phyloP scores from a whole-genome alignment of 208 protist genomes.

The Trichomonas tenax region DNA sequence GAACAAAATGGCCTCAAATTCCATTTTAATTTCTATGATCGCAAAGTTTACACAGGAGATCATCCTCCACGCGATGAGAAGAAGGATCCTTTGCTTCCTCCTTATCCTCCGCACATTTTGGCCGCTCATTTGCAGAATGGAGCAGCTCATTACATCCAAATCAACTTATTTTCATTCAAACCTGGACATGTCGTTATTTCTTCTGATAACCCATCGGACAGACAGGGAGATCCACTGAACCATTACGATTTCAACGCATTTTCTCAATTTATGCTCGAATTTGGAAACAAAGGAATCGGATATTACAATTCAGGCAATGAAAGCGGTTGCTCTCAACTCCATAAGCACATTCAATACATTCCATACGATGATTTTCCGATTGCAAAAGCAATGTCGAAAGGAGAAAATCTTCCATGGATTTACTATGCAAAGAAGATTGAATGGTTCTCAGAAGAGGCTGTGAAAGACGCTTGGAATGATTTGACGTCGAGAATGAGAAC shows the following conservation, averaged over 20 bases:
- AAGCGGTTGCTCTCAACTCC: neutral
- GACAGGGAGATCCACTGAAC: neutral
- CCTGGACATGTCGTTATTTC: slow-evolving; percentile 9
- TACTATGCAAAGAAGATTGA: neutral
- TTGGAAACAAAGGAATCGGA: neutral
- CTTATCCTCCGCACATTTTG: neutral
- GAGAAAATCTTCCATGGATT: neutral
- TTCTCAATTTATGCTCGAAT: neutral
- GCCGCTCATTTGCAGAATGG: neutral
- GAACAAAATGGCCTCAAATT: neutral
- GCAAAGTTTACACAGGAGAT: neutral
- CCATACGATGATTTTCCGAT: neutral
- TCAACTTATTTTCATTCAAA: neutral
- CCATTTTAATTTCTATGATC: neutral
- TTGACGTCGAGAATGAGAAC: neutral
- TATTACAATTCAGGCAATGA: neutral
- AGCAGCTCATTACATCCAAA: neutral
- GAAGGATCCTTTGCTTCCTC: neutral
- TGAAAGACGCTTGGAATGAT: neutral
- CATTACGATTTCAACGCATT: neutral
- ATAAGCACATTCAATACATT: neutral
- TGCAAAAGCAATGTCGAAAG: neutral
- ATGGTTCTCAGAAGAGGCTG: neutral
- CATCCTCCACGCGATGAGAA: neutral
- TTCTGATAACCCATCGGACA: neutral